Evolutionary conservation across 2,329 filamentous ascomycete genomes (phyloP), one percentile per base, ranked within the genome.

Genomic region (Exophiala alcalophila): DNA sequence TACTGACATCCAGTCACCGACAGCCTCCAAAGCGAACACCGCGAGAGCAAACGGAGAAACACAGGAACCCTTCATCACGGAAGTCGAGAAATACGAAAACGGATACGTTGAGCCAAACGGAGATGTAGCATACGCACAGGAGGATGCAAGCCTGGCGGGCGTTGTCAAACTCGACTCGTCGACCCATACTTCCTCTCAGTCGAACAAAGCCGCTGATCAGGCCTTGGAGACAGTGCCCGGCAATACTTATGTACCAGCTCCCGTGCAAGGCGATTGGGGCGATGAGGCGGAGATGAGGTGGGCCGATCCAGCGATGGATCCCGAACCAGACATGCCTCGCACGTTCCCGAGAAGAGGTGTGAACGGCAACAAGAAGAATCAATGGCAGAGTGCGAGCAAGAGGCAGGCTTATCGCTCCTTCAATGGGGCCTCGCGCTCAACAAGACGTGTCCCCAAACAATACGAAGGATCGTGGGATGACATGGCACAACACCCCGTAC

Each of bases 381-480:
- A 34, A n/a, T 10, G 23, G 19, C 27, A 41, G 4, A 29, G 24
- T 25, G 16, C n/a, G 15, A 24, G 18, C 3, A 6, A 19, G 3
- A 21, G 27, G 18, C 40, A 24, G 19, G 23, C 39, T 25, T 33
- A 40, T 1, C 33, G 33, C 24, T 19, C 30, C 12, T 12, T 25
- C n/a, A 27, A 18, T 27, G 12, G 14, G 21, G 29, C 32, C 33
- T 12, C 29, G 19, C 47, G 33, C 10, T 15, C 41, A 5, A 12
- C 14, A n/a, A 37, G 29, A 36, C 32, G 39, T 19, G 16, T 33
- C 9, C 47, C 47, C 14, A 25, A 31, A 26, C 47, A 46, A 20
- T 49, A 42, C 29, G 33, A 49, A 28, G 47, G 47, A 21, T 49
- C 47, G 7, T 49, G 41, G 41, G 47, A 49, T 34, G 47, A 49